Conservation (phyloP, 1,139 yeast species). For the Dujonia santamariae region DNA sequence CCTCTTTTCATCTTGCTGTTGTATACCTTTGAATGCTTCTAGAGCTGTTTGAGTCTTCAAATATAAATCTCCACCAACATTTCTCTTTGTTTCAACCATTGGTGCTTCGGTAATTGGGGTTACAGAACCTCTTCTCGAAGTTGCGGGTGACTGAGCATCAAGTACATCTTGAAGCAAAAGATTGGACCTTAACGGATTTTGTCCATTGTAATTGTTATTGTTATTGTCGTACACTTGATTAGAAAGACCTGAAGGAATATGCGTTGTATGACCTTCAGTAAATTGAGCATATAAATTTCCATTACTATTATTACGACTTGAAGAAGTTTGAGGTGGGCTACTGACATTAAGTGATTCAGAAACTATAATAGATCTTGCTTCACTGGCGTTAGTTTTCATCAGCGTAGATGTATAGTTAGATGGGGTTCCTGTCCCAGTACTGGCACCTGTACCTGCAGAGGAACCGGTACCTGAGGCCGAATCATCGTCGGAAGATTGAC, state of each 20-base stretch:
- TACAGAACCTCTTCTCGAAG: constrained; percentile 36
- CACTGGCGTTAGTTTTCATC: constrained; percentile 11
- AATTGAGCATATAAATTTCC: constrained; percentile 7
- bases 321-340: constrained; percentile 11
- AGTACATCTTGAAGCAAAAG: constrained; percentile 32
- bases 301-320: constrained; percentile 4
- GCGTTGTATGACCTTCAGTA: constrained; percentile 6
- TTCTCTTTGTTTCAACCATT: constrained; percentile 47
- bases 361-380: constrained; percentile 31
- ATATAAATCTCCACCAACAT: constrained; percentile 56
- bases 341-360: constrained; percentile 27
- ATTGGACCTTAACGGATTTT: constrained; percentile 23
- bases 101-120: constrained; percentile 41
- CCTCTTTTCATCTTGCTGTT: constrained; percentile 44
- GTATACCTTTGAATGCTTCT: constrained; percentile 50
- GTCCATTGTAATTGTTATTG: too few species aligned
- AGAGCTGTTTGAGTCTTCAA: constrained; percentile 45
- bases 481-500: constrained; percentile 1
- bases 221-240: too few species aligned
- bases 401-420: constrained; percentile 6
- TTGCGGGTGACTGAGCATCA: constrained; percentile 24
- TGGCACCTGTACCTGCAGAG: constrained; percentile 6
- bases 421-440: not conserved
- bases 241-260: constrained; percentile 18
- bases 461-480: constrained; percentile 1